Base-by-base conservation (phyloP, 306 rosid species). In the Cucumis cinereus region DNA sequence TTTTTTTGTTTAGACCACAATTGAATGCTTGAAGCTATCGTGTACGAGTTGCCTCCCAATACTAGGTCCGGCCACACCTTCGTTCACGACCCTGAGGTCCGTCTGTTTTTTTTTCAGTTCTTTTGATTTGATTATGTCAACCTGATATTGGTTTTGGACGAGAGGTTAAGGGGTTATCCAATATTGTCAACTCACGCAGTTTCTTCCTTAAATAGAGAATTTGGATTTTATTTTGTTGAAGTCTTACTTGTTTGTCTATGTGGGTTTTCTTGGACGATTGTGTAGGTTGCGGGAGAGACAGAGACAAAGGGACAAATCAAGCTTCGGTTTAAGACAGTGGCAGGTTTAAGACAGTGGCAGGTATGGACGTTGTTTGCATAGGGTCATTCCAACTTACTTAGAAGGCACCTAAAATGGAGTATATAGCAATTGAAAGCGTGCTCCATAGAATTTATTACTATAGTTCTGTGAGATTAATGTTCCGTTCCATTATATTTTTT, bases 251-350 rank as follows among this genome's bases (percentile, higher is more conserved):
- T 67, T 19, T 6, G 43, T 30, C 23, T 23, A 57, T 45, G 22
- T 45, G 59, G 38, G 53, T 41, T 12, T 20, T 43, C 33, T 22
- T 69, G 54, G 54, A 28, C 40, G 1, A 5, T 54, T 33, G 30
- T 73, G 78, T 62, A 91, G 97, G 97, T 92, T 28, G 91, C 94
- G 0, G 97, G 98, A 20, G 97, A 94, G 77, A 94, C 97, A 3
- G 98, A 94, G 88, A 94, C 98, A 6, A 91, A 94, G 68, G 98
- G 94, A 22, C 98, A 94, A 76, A 94, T 94, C 71, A 94, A 94
- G 83, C 98, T 91, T 26, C 93, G 98, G 13, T 91, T 94, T 80
- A 90, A 92, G 77, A 94, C 97, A n/a, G n/a, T n/a, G n/a, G n/a
- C n/a, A n/a, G n/a, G n/a, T n/a, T n/a, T n/a, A n/a, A n/a, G n/a